phyloP scores from a whole-genome alignment of 2,329 filamentous ascomycete genomes.

The Colletotrichum viniferum region DNA sequence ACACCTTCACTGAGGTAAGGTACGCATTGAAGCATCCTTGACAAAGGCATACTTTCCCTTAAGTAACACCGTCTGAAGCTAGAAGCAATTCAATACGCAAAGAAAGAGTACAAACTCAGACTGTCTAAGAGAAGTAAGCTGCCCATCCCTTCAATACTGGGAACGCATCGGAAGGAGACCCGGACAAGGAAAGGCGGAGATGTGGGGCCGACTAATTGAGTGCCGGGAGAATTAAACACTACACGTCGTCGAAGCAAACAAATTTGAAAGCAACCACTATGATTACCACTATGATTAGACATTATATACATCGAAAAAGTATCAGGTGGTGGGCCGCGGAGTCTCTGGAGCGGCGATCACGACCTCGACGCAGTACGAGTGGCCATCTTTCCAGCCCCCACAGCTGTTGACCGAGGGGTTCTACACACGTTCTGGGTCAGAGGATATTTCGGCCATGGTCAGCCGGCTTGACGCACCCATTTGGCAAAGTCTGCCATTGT shows the following conservation, averaged over 20 bases:
- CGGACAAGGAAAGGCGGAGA: neutral
- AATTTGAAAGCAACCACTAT: neutral
- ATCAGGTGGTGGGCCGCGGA: too few species aligned
- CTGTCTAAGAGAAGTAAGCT: neutral
- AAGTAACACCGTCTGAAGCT: neutral
- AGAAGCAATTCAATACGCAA: rapidly evolving
- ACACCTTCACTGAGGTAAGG: neutral
- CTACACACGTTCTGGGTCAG: neutral
- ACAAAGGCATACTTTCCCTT: rapidly evolving
- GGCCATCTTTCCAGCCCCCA: neutral
- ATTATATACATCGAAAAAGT: neutral
- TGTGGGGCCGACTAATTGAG: rapidly evolving
- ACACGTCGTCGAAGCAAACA: neutral
- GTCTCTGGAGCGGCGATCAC: too few species aligned
- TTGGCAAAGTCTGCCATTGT: neutral
- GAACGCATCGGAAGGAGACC: neutral
- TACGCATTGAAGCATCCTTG: neutral
- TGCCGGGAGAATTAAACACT: neutral
- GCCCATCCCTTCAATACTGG: neutral
- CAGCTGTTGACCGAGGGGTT: neutral
- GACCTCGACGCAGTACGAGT: too few species aligned
- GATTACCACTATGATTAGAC: rapidly evolving
- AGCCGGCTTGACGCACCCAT: neutral
- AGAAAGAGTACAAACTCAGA: neutral
- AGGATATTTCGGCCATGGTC: neutral